phyloP scores from a whole-genome alignment of 495 filamentous ascomycete species.

The Immersiella caudata region DNA sequence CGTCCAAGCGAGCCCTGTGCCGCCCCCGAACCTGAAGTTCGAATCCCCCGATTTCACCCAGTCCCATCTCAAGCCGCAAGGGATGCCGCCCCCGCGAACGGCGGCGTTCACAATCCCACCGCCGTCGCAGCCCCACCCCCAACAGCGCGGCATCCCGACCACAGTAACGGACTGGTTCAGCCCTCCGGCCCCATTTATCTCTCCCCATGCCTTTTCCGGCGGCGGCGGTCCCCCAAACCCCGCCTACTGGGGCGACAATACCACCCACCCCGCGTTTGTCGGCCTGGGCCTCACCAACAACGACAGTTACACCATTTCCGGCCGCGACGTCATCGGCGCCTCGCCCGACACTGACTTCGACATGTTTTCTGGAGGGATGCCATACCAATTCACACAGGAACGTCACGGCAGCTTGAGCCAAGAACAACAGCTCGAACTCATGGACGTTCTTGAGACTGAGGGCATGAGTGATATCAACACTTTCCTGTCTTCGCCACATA shows the following conservation, averaged over 20 bases:
- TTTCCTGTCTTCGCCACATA: slow-evolving; percentile 56
- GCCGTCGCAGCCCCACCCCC: slow-evolving; percentile 34
- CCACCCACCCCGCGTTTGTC: slow-evolving; percentile 19
- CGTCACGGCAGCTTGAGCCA: slow-evolving; percentile 68
- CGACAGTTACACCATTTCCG: slow-evolving; percentile 10
- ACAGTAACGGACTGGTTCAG: slow-evolving; percentile 8
- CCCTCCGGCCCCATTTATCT: slow-evolving; percentile 41
- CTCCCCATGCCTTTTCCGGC: slow-evolving; percentile 42
- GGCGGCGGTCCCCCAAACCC: neutral
- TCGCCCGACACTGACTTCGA: slow-evolving; percentile 6
- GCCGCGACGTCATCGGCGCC: slow-evolving; percentile 10
- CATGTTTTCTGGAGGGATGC: slow-evolving; percentile 42
- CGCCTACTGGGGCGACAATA: slow-evolving; percentile 24
- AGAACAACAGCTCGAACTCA: slow-evolving; percentile 70
- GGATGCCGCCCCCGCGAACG: slow-evolving; percentile 24
- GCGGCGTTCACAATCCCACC: slow-evolving; percentile 46
- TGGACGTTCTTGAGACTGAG: slow-evolving; percentile 66
- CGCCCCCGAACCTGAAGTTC: slow-evolving; percentile 27
- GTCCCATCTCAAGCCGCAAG: slow-evolving; percentile 31
- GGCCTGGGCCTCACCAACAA: slow-evolving; percentile 25
- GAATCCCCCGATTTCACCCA: slow-evolving; percentile 17
- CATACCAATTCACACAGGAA: slow-evolving; percentile 41
- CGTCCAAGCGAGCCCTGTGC: slow-evolving; percentile 23
- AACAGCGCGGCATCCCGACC: slow-evolving; percentile 45
- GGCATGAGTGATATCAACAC: slow-evolving; percentile 65